Conservation (phyloP, 768 basidiomycete species). For the Hygrophoropsis aurantiaca region DNA sequence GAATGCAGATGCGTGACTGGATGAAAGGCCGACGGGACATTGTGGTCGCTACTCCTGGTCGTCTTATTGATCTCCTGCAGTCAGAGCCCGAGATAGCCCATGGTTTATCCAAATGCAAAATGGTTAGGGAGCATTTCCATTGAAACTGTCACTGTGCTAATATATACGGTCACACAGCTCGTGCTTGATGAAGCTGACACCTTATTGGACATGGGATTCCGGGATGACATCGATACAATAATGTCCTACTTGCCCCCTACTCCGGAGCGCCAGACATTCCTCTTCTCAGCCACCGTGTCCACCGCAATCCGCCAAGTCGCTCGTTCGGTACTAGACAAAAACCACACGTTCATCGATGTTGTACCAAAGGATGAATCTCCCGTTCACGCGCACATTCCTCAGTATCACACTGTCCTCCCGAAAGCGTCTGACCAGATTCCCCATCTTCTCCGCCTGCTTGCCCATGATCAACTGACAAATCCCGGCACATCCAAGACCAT, state of each 20-base stretch:
- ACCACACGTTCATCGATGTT: conserved; percentile 74
- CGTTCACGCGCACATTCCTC: conserved; percentile 74
- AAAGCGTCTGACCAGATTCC: conserved; percentile 68
- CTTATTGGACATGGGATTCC: conserved; percentile 90
- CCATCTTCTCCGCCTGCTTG: conserved; percentile 75
- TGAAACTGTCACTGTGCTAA: conserved; percentile 4
- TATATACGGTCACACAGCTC: conserved; percentile 46
- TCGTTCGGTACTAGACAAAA: conserved; percentile 50
- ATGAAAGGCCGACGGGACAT: conserved; percentile 66
- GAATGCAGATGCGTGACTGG: conserved; percentile 69
- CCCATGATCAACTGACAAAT: conserved; percentile 82
- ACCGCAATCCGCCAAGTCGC: conserved; percentile 71
- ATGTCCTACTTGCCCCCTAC: conserved; percentile 55
- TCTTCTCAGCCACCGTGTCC: conserved; percentile 89
- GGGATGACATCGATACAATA: conserved; percentile 80
- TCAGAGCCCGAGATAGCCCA: conserved; percentile 54
- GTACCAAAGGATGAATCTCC: conserved; percentile 44
- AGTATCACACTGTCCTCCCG: conserved; percentile 78
- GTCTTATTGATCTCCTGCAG: conserved; percentile 71
- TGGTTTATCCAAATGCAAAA: conserved; percentile 52
- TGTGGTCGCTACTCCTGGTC: conserved; percentile 88
- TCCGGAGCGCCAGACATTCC: conserved; percentile 80
- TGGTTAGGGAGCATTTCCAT: no score
- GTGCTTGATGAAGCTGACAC: conserved; percentile 94
- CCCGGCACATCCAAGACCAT: conserved; percentile 70